Conservation (phyloP, 1,139 yeast species). For the Sugiyamaella japonica region DNA sequence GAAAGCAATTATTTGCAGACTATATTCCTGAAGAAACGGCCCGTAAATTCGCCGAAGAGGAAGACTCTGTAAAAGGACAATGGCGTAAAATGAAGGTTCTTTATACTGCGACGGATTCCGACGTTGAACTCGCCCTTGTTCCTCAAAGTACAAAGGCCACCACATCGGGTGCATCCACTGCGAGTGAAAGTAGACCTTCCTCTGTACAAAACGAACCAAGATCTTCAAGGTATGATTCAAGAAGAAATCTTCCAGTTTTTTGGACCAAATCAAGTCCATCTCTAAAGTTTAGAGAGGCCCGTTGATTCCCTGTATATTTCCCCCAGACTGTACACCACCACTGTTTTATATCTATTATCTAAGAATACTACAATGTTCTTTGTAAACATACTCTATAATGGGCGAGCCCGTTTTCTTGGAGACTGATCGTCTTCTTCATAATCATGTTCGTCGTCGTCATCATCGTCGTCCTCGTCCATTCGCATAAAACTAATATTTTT, state of each 20-base stretch:
- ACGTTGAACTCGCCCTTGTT: background rate
- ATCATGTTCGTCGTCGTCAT: background rate
- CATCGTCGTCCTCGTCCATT: background rate
- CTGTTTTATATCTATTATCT: background rate
- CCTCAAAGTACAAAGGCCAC: background rate
- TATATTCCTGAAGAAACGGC: slow-evolving; percentile 16
- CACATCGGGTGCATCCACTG: background rate
- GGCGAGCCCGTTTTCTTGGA: slow-evolving; percentile 2
- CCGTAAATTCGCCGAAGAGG: slow-evolving; percentile 6
- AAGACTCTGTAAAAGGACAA: background rate
- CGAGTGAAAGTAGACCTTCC: background rate
- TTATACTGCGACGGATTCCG: background rate
- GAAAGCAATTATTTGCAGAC: slow-evolving; percentile 16
- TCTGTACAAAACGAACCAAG: background rate
- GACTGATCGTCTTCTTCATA: background rate
- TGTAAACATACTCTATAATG: background rate
- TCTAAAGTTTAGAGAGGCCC: slow-evolving; percentile 6
- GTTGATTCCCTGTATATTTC: slow-evolving; percentile 6
- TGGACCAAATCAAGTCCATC: slow-evolving; percentile 5
- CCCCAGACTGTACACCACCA: background rate
- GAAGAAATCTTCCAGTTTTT: background rate
- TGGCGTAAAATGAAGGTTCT: slow-evolving; percentile 10
- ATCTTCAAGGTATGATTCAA: background rate
- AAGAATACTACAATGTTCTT: background rate
- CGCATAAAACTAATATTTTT: background rate